Conservation (phyloP, 2,329 filamentous ascomycete species). For the Diaporthe sp. region DNA sequence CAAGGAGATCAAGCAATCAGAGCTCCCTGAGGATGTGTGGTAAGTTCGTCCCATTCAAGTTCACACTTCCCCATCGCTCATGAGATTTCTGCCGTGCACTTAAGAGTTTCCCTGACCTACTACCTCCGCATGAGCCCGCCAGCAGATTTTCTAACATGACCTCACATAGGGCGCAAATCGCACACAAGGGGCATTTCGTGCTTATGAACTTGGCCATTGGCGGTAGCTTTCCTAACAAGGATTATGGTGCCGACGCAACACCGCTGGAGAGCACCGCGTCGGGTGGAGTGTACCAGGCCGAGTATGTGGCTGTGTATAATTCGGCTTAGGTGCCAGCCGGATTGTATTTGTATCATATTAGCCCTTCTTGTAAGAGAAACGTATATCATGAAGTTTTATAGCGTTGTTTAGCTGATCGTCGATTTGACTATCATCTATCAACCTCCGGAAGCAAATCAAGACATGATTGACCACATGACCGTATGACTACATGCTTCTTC, state of each 20-base stretch:
- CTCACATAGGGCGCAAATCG: neutral
- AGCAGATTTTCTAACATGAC: neutral
- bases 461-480: neutral
- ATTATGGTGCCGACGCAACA: constrained; percentile 14
- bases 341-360: neutral
- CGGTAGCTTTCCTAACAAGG: constrained; percentile 13
- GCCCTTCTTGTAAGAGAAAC: neutral
- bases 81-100: no score
- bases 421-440: neutral
- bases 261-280: neutral
- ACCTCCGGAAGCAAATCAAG: neutral
- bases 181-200: constrained; percentile 6
- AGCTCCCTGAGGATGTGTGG: constrained; percentile 17
- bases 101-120: neutral
- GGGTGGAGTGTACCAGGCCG: constrained; percentile 11
- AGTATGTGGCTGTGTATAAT: constrained; percentile 21
- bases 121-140: neutral
- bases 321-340: neutral
- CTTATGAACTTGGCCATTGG: constrained; percentile 21
- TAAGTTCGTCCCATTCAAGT: neutral
- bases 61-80: neutral
- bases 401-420: neutral
- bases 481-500: no score
- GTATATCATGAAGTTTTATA: neutral
- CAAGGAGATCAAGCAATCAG: constrained; percentile 23